Evolutionary conservation across 805 yeast species (phyloP).

Genomic region (Candida manassasensis): DNA sequence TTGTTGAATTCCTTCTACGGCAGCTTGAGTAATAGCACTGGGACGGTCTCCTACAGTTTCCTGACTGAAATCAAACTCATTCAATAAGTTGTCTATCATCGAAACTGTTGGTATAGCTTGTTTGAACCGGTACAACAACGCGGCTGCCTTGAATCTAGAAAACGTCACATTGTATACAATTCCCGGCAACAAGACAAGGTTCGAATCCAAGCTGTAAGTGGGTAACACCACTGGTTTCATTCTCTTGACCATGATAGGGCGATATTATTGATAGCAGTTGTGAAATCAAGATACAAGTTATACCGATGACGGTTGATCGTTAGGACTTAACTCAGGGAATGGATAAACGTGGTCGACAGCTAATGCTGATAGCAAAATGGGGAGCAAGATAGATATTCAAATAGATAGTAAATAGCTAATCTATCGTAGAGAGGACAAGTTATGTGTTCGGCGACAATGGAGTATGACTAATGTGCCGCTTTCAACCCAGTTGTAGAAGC

Average conservation of each 20-base stretch:
- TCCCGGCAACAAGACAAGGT: conserved; percentile 55
- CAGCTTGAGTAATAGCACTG: conserved; percentile 24
- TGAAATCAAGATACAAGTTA: no score
- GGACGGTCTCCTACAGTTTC: conserved; percentile 17
- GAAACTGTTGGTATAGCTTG: conserved; percentile 23
- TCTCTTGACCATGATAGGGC: neutral
- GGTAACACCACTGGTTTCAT: conserved; percentile 28
- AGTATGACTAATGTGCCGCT: no score
- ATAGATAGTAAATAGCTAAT: no score
- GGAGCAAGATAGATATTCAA: no score
- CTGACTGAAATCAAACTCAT: conserved; percentile 31
- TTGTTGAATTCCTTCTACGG: conserved; percentile 25
- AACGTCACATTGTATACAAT: conserved; percentile 57
- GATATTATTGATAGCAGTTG: no score
- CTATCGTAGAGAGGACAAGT: no score
- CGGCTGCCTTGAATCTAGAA: conserved; percentile 42
- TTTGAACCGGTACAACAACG: conserved; percentile 40
- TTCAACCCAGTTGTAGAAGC: no score
- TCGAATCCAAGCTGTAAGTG: conserved; percentile 37
- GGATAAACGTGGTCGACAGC: no score
- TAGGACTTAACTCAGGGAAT: no score
- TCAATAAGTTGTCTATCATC: conserved; percentile 25
- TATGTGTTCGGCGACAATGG: no score
- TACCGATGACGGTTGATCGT: no score
- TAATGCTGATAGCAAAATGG: no score